Evolutionary conservation across 2,329 filamentous ascomycete genomes (phyloP).

Genomic region (Trichophyton rubrum): DNA sequence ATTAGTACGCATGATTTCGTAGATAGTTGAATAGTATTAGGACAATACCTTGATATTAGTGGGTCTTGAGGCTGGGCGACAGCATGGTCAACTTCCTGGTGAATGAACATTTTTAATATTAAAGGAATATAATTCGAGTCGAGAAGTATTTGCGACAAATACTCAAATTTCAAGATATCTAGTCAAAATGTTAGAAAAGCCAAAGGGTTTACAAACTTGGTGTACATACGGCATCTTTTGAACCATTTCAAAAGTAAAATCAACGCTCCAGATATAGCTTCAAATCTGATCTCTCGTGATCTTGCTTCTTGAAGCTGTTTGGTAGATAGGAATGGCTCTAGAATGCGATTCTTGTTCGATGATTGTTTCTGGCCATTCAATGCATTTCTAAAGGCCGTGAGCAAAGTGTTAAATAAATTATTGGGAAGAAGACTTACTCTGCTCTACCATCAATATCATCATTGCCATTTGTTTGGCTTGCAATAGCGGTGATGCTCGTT

Average conservation of each 20-base stretch:
- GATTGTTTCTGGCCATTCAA: background rate
- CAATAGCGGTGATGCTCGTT: constrained; percentile 71
- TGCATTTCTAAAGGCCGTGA: background rate
- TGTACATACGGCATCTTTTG: constrained; percentile 70
- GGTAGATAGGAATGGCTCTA: constrained; percentile 21
- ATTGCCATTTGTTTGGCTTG: constrained; percentile 42
- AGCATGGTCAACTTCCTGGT: constrained; percentile 84
- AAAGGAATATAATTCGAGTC: constrained; percentile 93
- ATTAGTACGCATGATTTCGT: constrained; percentile 12
- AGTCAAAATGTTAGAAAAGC: constrained; percentile 2
- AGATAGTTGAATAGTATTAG: background rate
- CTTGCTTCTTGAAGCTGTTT: constrained; percentile 75
- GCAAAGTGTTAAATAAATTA: background rate
- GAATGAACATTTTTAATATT: constrained; percentile 82
- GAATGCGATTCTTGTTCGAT: background rate
- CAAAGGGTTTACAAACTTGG: background rate
- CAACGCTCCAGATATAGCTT: constrained; percentile 81
- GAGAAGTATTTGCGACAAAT: constrained; percentile 79
- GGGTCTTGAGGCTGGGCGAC: constrained; percentile 77
- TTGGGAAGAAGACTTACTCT: constrained; percentile 32
- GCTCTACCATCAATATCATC: constrained; percentile 32
- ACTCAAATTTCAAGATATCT: constrained; percentile 95
- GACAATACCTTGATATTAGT: constrained; percentile 59
- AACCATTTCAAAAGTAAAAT: constrained; percentile 92
- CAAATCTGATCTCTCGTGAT: constrained; percentile 73